Base-by-base conservation (phyloP, 495 filamentous ascomycete species). In the Tuber microsphaerosporum region DNA sequence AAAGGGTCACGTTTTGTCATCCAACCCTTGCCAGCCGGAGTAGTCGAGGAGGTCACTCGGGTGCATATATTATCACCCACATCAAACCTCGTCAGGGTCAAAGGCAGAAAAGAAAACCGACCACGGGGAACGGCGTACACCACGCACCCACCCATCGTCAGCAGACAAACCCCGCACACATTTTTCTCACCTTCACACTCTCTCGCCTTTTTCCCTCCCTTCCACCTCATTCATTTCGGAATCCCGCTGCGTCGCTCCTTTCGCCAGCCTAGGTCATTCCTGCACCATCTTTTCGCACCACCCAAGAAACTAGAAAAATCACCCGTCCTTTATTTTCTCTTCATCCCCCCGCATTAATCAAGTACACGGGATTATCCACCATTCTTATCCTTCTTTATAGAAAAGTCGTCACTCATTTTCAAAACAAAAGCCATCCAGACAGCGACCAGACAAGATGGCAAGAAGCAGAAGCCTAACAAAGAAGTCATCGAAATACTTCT, bases 401-500 rank as follows among this genome's bases (percentile, higher is more conserved):
- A 65, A 65, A 17, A 65, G 56, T 65, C 56, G 12, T 65, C 56
- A 34, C 56, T 31, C 56, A 34, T 65, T 65, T 17, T 19, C 26
- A 17, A 31, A 31, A 31, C 26, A 34, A 65, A 34, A 34, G 34
- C 26, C 14, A 12, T 65, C 26, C 26, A 34, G 56, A 31, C 42
- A 75, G 22, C 51, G n/a, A 78, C 41, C 72, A 26, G 48, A 31
- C 42, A 75, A 26, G 39, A 81, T 81, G 80, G 73, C 80, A 42
- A 70, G 81, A 61, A 74, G 76, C 69, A 81, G 72, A 44, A 68
- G 70, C 70, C 65, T 81, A 70, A 76, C 80, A 8, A 81, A 79
- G 74, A 81, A 81, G 70, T 56, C 76, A 48, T 81, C 79, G 26
- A 81, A 72, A 51, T 79, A 81, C 42, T 78, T 81, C 72, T 73